Evolutionary conservation across 1,284 basidiomycete species (phyloP), one percentile per base, ranked within the genome.

Genomic region (Heterobasidion annosum): DNA sequence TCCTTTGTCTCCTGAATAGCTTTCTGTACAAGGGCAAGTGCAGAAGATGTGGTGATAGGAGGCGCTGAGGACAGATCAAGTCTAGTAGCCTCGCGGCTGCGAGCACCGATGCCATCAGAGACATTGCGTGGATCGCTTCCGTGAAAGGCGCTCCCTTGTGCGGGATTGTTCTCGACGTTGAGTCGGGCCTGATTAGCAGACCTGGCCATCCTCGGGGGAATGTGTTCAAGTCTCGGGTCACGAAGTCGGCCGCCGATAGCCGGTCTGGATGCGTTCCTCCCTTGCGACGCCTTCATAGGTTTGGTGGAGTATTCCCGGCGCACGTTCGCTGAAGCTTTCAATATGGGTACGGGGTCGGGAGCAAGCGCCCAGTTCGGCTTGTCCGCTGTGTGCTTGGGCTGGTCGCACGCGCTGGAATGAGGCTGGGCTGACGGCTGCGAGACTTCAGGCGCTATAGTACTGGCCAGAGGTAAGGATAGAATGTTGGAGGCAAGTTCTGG

Each of bases 321-420:
- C 37, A n/a, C 37, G n/a, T 40, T 12, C 37, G n/a, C n/a, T 40
- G 37, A 40, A n/a, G 37, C n/a, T n/a, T 40, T 10, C 37, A 7
- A 5, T n/a, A 12, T 2, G 12, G 37, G 37, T n/a, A 12, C 12
- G n/a, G 25, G 12, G 25, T 47, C 45, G 25, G 50, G 8, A 6
- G 37, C 50, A 10, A 52, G 37, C 18, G 50, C 49, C 25, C 33
- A 43, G 34, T 52, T 52, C 48, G 50, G 54, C n/a, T 16, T 25
- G 8, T 54, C 57, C 34, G 45, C 13, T 3, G 33, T 49, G 34
- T 40, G 37, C n/a, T 40, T 40, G 37, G 37, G 37, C n/a, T 40
- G 37, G n/a, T 40, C n/a, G 37, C 12, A 40, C 51, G 40, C 34
- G 34, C 40, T 6, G 32, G 44, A n/a, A 48, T 25, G 33, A 16